phyloP scores from a whole-genome alignment of 352 stramenopile genomes.

The Lagenidium giganteum region DNA sequence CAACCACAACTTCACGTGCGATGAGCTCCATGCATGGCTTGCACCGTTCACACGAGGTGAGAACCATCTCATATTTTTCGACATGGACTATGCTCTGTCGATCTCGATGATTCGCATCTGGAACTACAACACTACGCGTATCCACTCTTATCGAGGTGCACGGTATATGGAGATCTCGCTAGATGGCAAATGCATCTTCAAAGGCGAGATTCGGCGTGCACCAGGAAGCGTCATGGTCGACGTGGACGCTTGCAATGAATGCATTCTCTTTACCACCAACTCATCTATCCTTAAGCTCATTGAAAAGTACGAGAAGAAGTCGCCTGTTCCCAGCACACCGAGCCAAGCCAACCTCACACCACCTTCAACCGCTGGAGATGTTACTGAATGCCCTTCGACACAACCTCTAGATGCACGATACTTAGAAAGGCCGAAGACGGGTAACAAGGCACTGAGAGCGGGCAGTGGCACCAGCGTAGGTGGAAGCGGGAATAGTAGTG shows the following conservation, averaged over 20 bases:
- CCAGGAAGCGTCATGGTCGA: constrained; percentile 53
- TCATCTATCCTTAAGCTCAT: constrained; percentile 69
- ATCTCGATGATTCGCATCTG: constrained; percentile 84
- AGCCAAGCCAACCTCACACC: no score
- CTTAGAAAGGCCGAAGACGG: constrained; percentile 48
- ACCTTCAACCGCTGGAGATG: no score
- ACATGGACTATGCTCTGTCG: constrained; percentile 68
- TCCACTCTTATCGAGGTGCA: constrained; percentile 68
- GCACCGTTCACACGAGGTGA: constrained; percentile 72
- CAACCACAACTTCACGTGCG: constrained; percentile 78
- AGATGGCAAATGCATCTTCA: constrained; percentile 65
- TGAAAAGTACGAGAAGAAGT: constrained; percentile 75
- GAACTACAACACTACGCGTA: constrained; percentile 86
- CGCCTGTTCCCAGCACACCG: no score
- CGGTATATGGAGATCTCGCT: constrained; percentile 61
- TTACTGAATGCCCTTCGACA: no score
- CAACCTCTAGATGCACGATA: constrained; percentile 18
- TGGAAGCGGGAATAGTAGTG: no score
- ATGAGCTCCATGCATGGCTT: constrained; percentile 88
- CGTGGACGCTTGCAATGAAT: constrained; percentile 68
- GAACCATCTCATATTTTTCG: constrained; percentile 77
- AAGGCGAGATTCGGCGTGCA: constrained; percentile 71
- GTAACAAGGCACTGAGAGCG: constrained; percentile 30
- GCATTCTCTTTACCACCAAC: constrained; percentile 82
- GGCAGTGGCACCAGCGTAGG: constrained; percentile 13